These are phyloP conservation scores for Sesbania bispinosa DNA, from an alignment of 306 rosid species.

Conservation along the genomic window DNA sequence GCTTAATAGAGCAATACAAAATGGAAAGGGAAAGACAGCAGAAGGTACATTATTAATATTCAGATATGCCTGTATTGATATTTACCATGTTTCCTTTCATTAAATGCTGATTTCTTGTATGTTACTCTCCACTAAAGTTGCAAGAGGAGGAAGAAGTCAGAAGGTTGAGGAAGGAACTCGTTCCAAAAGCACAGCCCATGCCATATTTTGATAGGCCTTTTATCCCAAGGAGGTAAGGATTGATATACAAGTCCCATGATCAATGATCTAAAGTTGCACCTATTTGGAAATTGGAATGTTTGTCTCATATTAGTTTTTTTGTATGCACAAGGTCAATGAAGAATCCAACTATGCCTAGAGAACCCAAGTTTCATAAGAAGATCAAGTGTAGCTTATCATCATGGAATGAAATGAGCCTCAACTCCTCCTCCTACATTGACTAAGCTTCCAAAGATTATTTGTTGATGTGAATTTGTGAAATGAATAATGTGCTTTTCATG, in stretches of 20 bases:
- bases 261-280: background rate
- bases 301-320: background rate
- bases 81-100: background rate
- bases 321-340: constrained; percentile 58
- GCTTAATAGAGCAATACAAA: constrained; percentile 70
- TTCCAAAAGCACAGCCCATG: constrained; percentile 98
- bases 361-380: constrained; percentile 85
- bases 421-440: constrained; percentile 15
- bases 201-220: constrained; percentile 97
- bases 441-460: constrained; percentile 28
- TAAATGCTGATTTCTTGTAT: constrained; percentile 4
- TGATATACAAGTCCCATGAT: background rate
- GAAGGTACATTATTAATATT: constrained; percentile 45
- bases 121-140: constrained; percentile 36
- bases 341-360: constrained; percentile 78
- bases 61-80: background rate
- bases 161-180: constrained; percentile 77
- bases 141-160: constrained; percentile 82
- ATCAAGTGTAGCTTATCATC: constrained; percentile 64
- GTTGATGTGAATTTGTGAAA: constrained; percentile 22
- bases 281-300: background rate
- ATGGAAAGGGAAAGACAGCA: constrained; percentile 76
- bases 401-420: constrained; percentile 52
- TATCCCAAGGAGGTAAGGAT: constrained; percentile 77
- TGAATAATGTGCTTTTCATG: constrained; percentile 13